Conservation (phyloP, 179 eudicot species). For the Spinacia oleracea region DNA sequence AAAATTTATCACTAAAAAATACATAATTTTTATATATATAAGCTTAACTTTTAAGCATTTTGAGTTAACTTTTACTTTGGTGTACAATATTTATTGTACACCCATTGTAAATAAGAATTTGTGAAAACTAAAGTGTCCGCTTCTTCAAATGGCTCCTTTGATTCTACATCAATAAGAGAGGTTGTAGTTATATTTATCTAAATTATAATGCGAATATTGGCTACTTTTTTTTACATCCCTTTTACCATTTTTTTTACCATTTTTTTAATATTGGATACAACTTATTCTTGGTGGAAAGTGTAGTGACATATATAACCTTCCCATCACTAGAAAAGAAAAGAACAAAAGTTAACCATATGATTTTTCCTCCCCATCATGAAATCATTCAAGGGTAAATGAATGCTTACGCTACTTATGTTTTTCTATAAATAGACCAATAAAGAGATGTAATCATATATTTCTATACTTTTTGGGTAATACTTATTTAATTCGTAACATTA, state of each 20-base stretch:
- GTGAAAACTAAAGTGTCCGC: too few relatives aligned
- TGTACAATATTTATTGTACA: too few relatives aligned
- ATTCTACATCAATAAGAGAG: too few relatives aligned
- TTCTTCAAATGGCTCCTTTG: too few relatives aligned
- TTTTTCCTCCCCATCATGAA: neutral
- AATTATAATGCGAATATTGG: neutral
- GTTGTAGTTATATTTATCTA: too few relatives aligned
- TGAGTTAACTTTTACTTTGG: too few relatives aligned
- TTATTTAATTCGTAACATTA: too few relatives aligned
- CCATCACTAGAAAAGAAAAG: neutral
- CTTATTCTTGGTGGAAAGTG: conserved; percentile 9
- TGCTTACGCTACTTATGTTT: neutral
- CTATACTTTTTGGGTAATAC: neutral
- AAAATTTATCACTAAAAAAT: too few relatives aligned
- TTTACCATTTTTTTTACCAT: neutral
- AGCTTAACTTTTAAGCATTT: too few relatives aligned
- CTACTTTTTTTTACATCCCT: neutral
- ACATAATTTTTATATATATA: too few relatives aligned
- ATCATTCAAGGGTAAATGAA: neutral
- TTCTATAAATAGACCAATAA: neutral
- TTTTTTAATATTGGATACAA: neutral
- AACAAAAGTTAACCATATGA: too few relatives aligned
- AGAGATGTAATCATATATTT: neutral
- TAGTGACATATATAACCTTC: neutral
- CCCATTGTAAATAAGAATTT: too few relatives aligned